Evolutionary conservation across 1,284 basidiomycete genomes (phyloP), one percentile per base, ranked within the genome.

Genomic region (Bjerkandera adusta): DNA sequence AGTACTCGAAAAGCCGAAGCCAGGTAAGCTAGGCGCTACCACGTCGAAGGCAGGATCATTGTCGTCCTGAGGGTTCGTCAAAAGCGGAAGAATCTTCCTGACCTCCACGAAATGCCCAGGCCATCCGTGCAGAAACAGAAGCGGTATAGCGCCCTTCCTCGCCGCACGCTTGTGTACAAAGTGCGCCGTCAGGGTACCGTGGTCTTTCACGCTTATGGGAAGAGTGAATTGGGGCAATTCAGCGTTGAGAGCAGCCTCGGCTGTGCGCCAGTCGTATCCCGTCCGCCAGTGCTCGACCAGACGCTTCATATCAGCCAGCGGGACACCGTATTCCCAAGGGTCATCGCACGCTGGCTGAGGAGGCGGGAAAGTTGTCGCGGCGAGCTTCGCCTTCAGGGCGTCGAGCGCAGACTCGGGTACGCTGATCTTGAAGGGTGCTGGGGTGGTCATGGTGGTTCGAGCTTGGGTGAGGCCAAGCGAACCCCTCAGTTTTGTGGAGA

Each of bases 161-260:
- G 46, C 46, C 55, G 76, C 77, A 53, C 60, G 63, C 62, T 74
- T 65, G 56, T 81, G 75, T 4, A 79, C 66, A 47, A 75, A 79
- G 52, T 81, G 76, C 4, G 79, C 59, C 39, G 70, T 71, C 45
- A 79, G 57, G 18, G 56, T 55, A 12, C 70, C 73, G 50, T 67
- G 66, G 1, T 68, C 71, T 0, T 72, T 71, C 5, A 78, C 68
- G 2, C 63, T 59, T 36, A 77, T 68, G 36, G 71, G 65, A 26
- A 67, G 62, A 35, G 69, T 77, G 51, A 74, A 79, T 57, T 75
- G 75, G 0, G 75, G 72, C 10, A 79, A 58, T 7, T 38, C 30
- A 1, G 58, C 58, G 53, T 80, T 79, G 35, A 79, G 49, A 16
- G 57, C 52, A 7, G 58, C 60, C 55, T 79, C 75, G n/a, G 71